Evolutionary conservation across 305 asterid species (phyloP).

Genomic region (Fraxinus paxiana): DNA sequence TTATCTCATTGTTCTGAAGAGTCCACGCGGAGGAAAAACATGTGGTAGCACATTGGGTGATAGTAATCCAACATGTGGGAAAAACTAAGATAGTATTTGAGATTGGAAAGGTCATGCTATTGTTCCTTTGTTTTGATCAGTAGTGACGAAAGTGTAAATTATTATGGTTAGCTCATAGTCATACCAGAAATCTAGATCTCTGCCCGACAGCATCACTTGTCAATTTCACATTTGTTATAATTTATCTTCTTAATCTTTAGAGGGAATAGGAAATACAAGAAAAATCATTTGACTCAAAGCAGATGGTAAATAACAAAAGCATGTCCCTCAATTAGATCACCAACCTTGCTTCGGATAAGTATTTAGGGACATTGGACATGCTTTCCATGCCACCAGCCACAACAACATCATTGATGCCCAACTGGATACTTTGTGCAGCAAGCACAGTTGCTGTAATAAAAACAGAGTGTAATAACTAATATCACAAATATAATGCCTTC

Average conservation of each 20-base stretch:
- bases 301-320: background rate
- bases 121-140: background rate
- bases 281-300: slow-evolving; percentile 5
- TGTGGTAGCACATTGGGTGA: background rate
- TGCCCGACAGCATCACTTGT: background rate
- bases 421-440: slow-evolving; percentile 87
- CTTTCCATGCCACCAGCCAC: slow-evolving; percentile 99
- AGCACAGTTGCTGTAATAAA: slow-evolving; percentile 74
- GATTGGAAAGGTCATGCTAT: background rate
- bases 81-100: background rate
- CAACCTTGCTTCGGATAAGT: slow-evolving; percentile 88
- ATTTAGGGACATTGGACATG: slow-evolving; percentile 96
- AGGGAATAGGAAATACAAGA: background rate
- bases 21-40: background rate
- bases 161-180: background rate
- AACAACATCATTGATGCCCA: slow-evolving; percentile 85
- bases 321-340: slow-evolving; percentile 18
- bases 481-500: background rate
- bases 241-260: background rate
- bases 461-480: slow-evolving; percentile 15
- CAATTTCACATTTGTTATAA: background rate
- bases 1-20: slow-evolving; percentile 9
- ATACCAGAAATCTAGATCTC: background rate
- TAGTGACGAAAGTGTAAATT: slow-evolving; percentile 8
- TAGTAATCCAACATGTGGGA: background rate